Evolutionary conservation across 163 green algal genomes (phyloP).

Genomic region (Chlorella variabilis): DNA sequence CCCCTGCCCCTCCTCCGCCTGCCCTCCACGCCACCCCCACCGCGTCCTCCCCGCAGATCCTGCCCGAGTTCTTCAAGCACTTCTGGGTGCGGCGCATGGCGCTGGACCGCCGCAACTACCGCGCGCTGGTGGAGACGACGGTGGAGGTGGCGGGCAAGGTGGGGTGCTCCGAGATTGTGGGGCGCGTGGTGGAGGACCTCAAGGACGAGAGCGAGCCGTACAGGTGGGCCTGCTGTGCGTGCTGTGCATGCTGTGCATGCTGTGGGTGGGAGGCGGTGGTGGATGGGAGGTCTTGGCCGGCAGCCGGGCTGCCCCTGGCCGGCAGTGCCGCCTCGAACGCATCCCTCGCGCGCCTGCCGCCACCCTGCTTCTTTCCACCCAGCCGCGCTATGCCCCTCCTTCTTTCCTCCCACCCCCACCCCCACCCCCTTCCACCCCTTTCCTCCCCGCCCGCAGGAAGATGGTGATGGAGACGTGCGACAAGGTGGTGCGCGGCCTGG

Average conservation of each 20-base stretch:
- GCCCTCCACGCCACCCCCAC: background rate
- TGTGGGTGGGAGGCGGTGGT: no score
- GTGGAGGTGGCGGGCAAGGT: conserved; percentile 62
- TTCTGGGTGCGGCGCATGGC: conserved; percentile 99
- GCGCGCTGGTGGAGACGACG: conserved; percentile 95
- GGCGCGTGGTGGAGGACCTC: conserved; percentile 95
- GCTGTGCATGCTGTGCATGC: no score
- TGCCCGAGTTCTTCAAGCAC: conserved; percentile 97
- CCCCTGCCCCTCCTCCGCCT: background rate
- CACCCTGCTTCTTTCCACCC: no score
- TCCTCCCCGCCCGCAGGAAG: conserved; percentile 41
- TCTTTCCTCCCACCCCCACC: no score
- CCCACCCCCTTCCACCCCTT: background rate
- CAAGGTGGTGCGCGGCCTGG: conserved; percentile 87
- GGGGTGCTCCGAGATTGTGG: conserved; percentile 88
- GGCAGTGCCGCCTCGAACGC: no score
- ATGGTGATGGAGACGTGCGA: conserved; percentile 95
- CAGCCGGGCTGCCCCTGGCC: no score
- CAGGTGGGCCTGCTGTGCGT: conserved; percentile 44
- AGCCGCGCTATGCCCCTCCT: no score
- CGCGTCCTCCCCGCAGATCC: conserved; percentile 57
- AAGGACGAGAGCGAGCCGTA: conserved; percentile 99
- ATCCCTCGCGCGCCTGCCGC: no score
- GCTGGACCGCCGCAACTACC: conserved; percentile 93
- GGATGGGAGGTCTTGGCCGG: no score